Evolutionary conservation across 371 early-diverging fungal species (phyloP).

Genomic region (Apophysomyces sp.): DNA sequence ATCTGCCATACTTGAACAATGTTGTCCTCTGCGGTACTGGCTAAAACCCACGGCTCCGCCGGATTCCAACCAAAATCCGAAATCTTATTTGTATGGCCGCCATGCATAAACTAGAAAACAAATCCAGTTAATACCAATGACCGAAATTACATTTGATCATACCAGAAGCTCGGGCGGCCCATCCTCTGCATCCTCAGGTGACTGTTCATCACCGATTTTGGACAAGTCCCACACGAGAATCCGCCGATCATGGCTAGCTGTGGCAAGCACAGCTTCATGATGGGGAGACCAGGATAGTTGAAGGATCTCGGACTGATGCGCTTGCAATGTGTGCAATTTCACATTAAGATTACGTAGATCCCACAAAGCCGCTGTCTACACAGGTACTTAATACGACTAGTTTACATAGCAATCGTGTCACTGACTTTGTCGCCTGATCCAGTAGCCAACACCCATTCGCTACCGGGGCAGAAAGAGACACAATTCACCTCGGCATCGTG

Average conservation of each 20-base stretch:
- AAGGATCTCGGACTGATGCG: constrained; percentile 92
- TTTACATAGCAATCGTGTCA: background rate
- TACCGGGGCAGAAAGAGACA: constrained; percentile 90
- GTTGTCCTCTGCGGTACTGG: constrained; percentile 96
- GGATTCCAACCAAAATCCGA: constrained; percentile 98
- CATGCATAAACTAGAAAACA: constrained; percentile 87
- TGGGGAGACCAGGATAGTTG: constrained; percentile 98
- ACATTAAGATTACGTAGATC: constrained; percentile 90
- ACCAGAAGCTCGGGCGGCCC: constrained; percentile 98
- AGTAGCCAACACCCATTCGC: constrained; percentile 91
- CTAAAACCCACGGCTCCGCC: constrained; percentile 96
- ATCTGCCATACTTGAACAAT: constrained; percentile 99
- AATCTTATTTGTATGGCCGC: constrained; percentile 98
- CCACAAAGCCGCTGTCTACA: constrained; percentile 90
- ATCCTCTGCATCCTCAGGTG: constrained; percentile 93
- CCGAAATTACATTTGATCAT: too few relatives aligned
- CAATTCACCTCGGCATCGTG: constrained; percentile 94
- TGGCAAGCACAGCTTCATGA: constrained; percentile 89
- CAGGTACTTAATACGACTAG: background rate
- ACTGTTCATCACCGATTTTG: constrained; percentile 88
- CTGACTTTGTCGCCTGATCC: constrained; percentile 89
- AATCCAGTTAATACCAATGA: background rate
- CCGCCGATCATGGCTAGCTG: constrained; percentile 90
- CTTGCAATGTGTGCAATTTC: constrained; percentile 80
- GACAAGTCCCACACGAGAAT: constrained; percentile 97